Evolutionary conservation across 1,284 basidiomycete species (phyloP), one percentile per base, ranked within the genome.

Genomic region (Tilletia caries): DNA sequence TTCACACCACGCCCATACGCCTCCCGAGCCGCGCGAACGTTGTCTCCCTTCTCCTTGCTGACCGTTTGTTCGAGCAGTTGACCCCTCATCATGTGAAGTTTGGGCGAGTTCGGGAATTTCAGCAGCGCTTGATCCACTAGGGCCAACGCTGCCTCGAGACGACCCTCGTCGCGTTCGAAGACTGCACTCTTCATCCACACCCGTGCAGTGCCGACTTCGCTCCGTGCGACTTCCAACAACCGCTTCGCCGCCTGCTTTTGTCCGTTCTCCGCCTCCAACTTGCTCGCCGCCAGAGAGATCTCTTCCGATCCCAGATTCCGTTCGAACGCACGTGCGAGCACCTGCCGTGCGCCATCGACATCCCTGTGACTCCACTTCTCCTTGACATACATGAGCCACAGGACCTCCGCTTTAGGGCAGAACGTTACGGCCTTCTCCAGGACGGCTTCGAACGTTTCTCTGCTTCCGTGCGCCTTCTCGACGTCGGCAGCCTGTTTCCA

Each of bases 181-280:
- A 93, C 91, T 0, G 92, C 94, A 4, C 92, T 93, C 84, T 98
- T 98, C 91, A 98, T 92, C 95, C 95, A 98, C 74, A 95, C 94
- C 82, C 93, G 86, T 76, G 94, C 90, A 0, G 94, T 95, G 78
- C 92, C 91, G 0, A 95, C 94, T 29, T 95, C 92, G 15, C 88
- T 89, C 68, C 95, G 86, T 6, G 95, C 95, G 73, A 95, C 90
- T 67, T 91, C 88, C 70, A 98, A 87, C 68, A 99, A 85, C 83
- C 93, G 90, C 69, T 89, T 86, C 0, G 95, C 95, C 13, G 92
- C 93, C 20, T 87, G 89, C 70, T 92, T 86, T 81, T 97, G 91
- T 1, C 92, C 92, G 71, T 95, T 95, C 86, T 96, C 93, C 0
- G 93, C 91, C 79, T 98, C 95, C 8, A 98, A 87, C 85, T 97